A percentile compares a stretch with the other conserved stretches of the same genome.
These are phyloP conservation scores for Trichoderma sp. DNA, from an alignment of 2,329 filamentous ascomycete genomes.

Conservation along the genomic window DNA sequence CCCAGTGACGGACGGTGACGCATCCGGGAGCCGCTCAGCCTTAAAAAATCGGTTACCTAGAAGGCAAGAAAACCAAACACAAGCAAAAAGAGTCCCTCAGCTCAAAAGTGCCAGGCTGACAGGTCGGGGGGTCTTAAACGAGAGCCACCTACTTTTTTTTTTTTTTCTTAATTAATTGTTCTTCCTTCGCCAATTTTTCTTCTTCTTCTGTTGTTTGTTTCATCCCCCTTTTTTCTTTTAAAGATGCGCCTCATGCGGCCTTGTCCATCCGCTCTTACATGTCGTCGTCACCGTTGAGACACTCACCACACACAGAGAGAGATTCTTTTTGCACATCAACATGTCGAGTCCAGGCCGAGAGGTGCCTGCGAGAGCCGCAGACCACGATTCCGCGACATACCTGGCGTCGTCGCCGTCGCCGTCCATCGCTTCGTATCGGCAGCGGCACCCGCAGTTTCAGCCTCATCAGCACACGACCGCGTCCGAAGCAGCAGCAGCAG, in stretches of 20 bases:
- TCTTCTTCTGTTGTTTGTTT: neutral
- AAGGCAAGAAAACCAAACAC: neutral
- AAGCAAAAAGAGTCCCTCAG: neutral
- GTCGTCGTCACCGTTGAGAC: slow-evolving; percentile 9
- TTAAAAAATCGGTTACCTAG: neutral
- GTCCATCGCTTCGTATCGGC: neutral
- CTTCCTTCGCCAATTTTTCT: neutral
- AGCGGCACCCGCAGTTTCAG: slow-evolving; percentile 3
- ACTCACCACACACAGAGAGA: too few relatives aligned
- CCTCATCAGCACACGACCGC: neutral
- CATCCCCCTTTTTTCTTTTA: neutral
- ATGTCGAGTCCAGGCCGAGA: slow-evolving; percentile 26
- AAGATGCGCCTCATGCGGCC: slow-evolving; percentile 24
- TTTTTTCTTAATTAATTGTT: too few relatives aligned
- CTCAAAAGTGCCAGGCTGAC: slow-evolving; percentile 11
- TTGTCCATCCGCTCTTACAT: slow-evolving; percentile 11
- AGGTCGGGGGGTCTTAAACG: neutral
- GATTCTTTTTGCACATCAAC: neutral
- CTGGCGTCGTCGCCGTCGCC: neutral
- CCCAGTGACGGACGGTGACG: neutral
- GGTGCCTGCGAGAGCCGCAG: neutral
- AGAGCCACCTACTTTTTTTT: neutral
- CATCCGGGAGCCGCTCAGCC: slow-evolving; percentile 22
- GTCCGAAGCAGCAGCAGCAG: neutral
- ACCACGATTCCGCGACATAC: neutral